Percentiles rank a stretch among this genome's conserved stretches.
Evolutionary conservation across 192 early-diverging fungal species (phyloP).

Genomic region (Coemansia sp.): DNA sequence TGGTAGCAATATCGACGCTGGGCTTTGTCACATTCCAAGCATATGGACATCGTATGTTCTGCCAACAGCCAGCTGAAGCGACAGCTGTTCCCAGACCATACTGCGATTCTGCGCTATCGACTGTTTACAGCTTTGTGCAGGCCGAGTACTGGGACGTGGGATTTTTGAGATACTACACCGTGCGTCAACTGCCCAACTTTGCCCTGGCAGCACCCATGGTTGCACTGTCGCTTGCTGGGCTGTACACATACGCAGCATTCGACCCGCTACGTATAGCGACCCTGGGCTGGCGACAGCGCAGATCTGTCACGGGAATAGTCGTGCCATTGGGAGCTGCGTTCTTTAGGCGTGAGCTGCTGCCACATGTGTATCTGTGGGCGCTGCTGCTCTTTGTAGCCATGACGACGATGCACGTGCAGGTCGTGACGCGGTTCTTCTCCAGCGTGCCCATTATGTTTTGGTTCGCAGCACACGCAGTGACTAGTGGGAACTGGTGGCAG

Average conservation of each 20-base stretch:
- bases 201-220: slow-evolving; percentile 80
- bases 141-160: slow-evolving; percentile 86
- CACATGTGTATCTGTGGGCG: slow-evolving; percentile 71
- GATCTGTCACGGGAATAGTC: neutral
- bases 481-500: neutral
- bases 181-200: slow-evolving; percentile 90
- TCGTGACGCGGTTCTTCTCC: slow-evolving; percentile 84
- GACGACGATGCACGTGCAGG: slow-evolving; percentile 87
- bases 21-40: slow-evolving; percentile 67
- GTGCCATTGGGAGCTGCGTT: slow-evolving; percentile 6
- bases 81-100: slow-evolving; percentile 56
- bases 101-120: slow-evolving; percentile 64
- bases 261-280: slow-evolving; percentile 60
- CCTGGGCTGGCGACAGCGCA: slow-evolving; percentile 53
- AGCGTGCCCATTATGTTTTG: slow-evolving; percentile 78
- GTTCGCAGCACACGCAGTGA: slow-evolving; percentile 65
- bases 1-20: slow-evolving; percentile 46
- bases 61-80: slow-evolving; percentile 32
- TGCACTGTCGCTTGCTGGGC: slow-evolving; percentile 60
- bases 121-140: slow-evolving; percentile 84
- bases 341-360: slow-evolving; percentile 38
- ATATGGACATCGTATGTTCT: slow-evolving; percentile 65
- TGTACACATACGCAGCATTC: slow-evolving; percentile 58
- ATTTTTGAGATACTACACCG: slow-evolving; percentile 79
- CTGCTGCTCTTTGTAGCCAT: slow-evolving; percentile 62